Conservation (phyloP, 2,329 filamentous ascomycete species). For the Nigrospora sphaerica region DNA sequence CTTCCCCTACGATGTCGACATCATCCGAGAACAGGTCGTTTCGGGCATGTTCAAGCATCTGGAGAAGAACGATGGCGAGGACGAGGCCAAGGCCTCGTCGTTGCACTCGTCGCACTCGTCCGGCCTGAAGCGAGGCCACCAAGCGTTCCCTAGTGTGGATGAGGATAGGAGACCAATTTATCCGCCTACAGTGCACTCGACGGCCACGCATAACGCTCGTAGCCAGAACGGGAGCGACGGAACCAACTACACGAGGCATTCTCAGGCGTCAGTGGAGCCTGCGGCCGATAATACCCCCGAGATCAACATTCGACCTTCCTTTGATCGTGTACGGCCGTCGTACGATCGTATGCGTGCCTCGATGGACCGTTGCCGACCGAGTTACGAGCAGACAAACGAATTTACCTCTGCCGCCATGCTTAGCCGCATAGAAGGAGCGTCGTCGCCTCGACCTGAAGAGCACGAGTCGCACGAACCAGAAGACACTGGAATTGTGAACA, state of each 20-base stretch:
- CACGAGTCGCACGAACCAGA: constrained; percentile 4
- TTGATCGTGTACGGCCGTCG: constrained; percentile 70
- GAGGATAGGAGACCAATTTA: constrained; percentile 92
- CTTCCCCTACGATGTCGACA: constrained; percentile 87
- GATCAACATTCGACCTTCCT: constrained; percentile 43
- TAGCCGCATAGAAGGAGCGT: constrained; percentile 71
- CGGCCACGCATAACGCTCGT: constrained; percentile 63
- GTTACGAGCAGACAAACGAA: constrained; percentile 82
- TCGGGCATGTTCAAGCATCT: constrained; percentile 77
- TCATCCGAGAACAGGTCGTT: constrained; percentile 85
- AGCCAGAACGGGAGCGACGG: constrained; percentile 92
- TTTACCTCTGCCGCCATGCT: constrained; percentile 87
- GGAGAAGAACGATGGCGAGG: constrained; percentile 24
- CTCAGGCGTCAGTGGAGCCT: constrained; percentile 49
- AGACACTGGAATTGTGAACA: constrained; percentile 18
- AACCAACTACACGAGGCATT: constrained; percentile 73
- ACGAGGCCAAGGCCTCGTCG: constrained; percentile 26
- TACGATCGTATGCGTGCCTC: constrained; percentile 81
- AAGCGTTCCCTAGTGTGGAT: constrained; percentile 59
- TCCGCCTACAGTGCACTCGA: constrained; percentile 69
- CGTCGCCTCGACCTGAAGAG: constrained; percentile 28
- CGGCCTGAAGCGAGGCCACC: constrained; percentile 44
- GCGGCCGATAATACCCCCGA: too few species aligned
- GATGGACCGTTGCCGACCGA: constrained; percentile 77
- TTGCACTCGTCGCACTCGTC: constrained; percentile 45